A percentile compares a stretch with the other conserved stretches of the same genome.
Evolutionary conservation across 2,329 filamentous ascomycete genomes (phyloP).

Genomic region (Xylariaceae sp.): DNA sequence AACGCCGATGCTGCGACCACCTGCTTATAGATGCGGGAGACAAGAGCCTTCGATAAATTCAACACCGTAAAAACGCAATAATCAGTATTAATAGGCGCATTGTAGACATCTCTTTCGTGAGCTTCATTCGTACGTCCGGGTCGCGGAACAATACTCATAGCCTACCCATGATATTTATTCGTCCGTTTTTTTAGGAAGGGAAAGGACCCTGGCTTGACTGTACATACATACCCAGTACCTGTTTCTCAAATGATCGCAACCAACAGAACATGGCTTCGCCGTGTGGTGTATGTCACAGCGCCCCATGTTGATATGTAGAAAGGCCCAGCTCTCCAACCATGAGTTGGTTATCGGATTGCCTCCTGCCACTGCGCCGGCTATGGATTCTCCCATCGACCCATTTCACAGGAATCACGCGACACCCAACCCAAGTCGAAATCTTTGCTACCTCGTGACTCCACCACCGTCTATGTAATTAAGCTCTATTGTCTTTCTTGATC

Average conservation of each 20-base stretch:
- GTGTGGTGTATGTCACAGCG: slow-evolving; percentile 1
- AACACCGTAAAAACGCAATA: background rate
- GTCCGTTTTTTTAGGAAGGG: background rate
- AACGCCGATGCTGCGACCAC: no score
- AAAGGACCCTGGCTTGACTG: background rate
- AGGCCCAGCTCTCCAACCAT: slow-evolving; percentile 1
- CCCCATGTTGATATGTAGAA: background rate
- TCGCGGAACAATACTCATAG: background rate
- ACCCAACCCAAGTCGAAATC: slow-evolving; percentile 18
- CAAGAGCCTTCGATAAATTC: background rate
- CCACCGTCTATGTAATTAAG: slow-evolving; percentile 27
- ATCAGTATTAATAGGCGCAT: no score
- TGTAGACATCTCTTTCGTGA: no score
- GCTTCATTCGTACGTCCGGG: background rate
- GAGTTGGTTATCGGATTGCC: slow-evolving; percentile 8
- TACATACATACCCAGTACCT: background rate
- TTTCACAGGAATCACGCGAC: slow-evolving; percentile 6
- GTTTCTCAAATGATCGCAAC: background rate
- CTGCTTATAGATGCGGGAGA: no score
- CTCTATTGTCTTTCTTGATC: slow-evolving; percentile 22
- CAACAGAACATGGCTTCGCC: background rate
- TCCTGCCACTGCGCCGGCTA: slow-evolving; percentile 3
- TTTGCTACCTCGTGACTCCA: slow-evolving; percentile 18
- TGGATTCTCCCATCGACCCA: slow-evolving; percentile 2
- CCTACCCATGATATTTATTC: no score